Percentiles rank a stretch among this genome's conserved stretches.
Evolutionary conservation across 2,329 filamentous ascomycete genomes (phyloP).

Genomic region (Hyphodiscus sp.): DNA sequence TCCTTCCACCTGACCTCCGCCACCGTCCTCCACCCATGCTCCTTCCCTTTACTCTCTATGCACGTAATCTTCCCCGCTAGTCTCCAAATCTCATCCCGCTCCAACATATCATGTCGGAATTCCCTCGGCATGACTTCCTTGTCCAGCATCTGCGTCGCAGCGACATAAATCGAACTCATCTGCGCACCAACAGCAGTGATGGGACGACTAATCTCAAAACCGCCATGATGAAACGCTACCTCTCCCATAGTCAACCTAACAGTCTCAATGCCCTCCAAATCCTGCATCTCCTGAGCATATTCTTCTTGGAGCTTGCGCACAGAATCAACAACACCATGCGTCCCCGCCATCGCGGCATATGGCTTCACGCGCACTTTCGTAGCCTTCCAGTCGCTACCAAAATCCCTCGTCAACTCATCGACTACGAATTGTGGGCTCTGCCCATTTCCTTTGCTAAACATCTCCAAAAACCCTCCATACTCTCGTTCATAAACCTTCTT

Average conservation of each 20-base stretch:
- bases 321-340: constrained; percentile 33
- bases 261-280: constrained; percentile 26
- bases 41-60: constrained; percentile 10
- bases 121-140: constrained; percentile 30
- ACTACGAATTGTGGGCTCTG: constrained; percentile 24
- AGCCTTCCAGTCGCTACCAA: constrained; percentile 34
- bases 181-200: constrained; percentile 33
- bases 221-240: constrained; percentile 31
- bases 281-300: constrained; percentile 22
- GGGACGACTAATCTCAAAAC: constrained; percentile 31
- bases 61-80: constrained; percentile 29
- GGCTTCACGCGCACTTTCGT: constrained; percentile 33
- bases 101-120: constrained; percentile 29
- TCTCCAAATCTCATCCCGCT: constrained; percentile 32
- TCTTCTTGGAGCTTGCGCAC: constrained; percentile 28
- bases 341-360: constrained; percentile 33
- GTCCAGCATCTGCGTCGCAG: constrained; percentile 34
- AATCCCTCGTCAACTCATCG: constrained; percentile 27
- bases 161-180: constrained; percentile 33
- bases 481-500: constrained; percentile 35
- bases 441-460: constrained; percentile 31
- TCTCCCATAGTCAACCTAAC: constrained; percentile 29
- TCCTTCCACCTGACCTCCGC: constrained; percentile 24
- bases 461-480: constrained; percentile 38
- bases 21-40: constrained; percentile 9